Evolutionary conservation across 345 rosid species (phyloP), one percentile per base, ranked within the genome.

Genomic region (Triadica sebifera): DNA sequence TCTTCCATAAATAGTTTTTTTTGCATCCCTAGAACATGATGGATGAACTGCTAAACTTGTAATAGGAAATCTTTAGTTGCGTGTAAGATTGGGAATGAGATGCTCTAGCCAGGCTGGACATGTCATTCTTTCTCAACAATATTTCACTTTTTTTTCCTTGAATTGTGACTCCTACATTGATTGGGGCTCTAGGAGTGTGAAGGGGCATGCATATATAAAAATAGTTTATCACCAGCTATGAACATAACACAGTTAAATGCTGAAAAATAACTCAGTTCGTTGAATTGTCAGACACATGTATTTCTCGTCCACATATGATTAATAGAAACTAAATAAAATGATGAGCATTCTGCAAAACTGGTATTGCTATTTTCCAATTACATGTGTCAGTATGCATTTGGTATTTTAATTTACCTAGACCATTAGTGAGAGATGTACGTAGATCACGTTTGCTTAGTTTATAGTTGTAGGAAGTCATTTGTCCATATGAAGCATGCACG

Each of bases 61-160:
- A 24, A 34, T 12, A 57, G 46, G 47, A 67, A 74, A 45, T 16
- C 17, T 46, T 60, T 66, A 3, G 45, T 37, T 67, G 16, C 68
- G 3, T 41, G 68, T 50, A 25, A 37, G 29, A 51, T 73, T 41
- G 52, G 29, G 20, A 73, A 64, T 20, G 52, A 24, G 60, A 73
- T 64, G 20, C 10, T 73, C 63, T 60, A 52, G 12, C 70, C 66
- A 24, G 38, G 24, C 9, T 39, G 39, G 37, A 50, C 70, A 22
- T 64, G 0, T 38, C 53, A 51, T 19, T 49, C 45, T 47, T 20
- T n/a, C 6, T 20, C 3, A 16, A 16, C 22, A 64, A 5, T 47
- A 43, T 70, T 37, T 71, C 19, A 45, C 50, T 19, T 70, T 41
- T 58, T 41, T 15, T 57, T 24, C 49, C 22, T 15, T 70, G 8